Conservation (phyloP, 352 stramenopile species). For the Pythium volutum region DNA sequence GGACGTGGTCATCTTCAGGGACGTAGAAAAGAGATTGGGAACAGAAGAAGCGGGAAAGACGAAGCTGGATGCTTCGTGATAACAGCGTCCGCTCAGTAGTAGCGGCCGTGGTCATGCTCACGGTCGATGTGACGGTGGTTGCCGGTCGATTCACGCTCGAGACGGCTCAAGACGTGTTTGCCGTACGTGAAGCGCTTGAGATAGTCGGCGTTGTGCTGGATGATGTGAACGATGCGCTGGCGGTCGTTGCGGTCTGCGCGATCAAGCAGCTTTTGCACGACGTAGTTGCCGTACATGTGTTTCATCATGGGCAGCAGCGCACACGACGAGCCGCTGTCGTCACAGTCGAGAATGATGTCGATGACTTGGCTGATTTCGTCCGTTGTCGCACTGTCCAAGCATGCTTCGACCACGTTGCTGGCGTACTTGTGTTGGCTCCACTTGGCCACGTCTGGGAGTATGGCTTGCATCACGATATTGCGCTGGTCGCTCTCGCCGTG, state of each 20-base stretch:
- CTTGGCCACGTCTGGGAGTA: conserved; percentile 85
- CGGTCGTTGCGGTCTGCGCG: conserved; percentile 83
- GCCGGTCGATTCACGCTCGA: conserved; percentile 42
- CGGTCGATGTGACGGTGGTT: background rate
- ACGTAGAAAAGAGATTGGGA: background rate
- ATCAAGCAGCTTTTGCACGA: conserved; percentile 96
- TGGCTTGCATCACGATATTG: conserved; percentile 76
- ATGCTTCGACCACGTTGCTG: conserved; percentile 96
- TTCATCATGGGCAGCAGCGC: conserved; percentile 93
- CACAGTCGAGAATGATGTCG: conserved; percentile 70
- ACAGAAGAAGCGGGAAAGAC: background rate
- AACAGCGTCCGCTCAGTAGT: conserved; percentile 19
- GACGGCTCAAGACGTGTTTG: conserved; percentile 90
- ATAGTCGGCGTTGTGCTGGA: conserved; percentile 88
- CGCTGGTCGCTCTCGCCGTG: conserved; percentile 88
- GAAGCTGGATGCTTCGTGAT: background rate
- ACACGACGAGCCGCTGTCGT: conserved; percentile 68
- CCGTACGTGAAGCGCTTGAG: conserved; percentile 92
- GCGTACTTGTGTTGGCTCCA: conserved; percentile 96
- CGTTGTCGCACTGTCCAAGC: conserved; percentile 85
- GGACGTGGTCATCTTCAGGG: conserved; percentile 5
- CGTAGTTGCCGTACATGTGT: conserved; percentile 96
- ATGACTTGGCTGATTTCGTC: conserved; percentile 81
- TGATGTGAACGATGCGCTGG: conserved; percentile 87
- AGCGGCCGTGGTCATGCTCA: conserved; percentile 7